Conservation (phyloP, 129 eudicot genomes). For the Deinandra increscens region DNA sequence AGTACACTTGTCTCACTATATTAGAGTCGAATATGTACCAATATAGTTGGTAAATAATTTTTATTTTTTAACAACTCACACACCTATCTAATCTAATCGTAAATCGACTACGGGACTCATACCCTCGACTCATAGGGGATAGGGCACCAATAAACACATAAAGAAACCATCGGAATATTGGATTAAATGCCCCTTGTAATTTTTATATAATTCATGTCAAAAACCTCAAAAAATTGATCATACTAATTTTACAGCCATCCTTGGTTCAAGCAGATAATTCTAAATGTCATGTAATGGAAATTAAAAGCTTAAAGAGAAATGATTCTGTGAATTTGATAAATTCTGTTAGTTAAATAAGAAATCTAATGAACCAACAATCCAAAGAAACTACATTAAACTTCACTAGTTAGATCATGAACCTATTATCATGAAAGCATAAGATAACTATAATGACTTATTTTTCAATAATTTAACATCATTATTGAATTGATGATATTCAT, state of each 20-base stretch:
- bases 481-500: neutral
- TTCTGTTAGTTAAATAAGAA: neutral
- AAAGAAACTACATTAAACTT: slow-evolving; percentile 9
- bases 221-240: neutral
- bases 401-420: neutral
- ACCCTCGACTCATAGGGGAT: too few relatives aligned
- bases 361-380: neutral
- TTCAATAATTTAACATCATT: slow-evolving; percentile 5
- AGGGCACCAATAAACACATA: too few relatives aligned
- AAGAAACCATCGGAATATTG: too few relatives aligned
- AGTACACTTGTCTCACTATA: too few relatives aligned
- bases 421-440: slow-evolving; percentile 6
- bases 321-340: neutral
- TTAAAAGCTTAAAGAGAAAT: neutral
- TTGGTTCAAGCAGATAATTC: neutral
- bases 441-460: neutral
- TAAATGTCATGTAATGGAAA: neutral
- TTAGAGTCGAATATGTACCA: neutral
- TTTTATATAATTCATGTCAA: slow-evolving; percentile 5
- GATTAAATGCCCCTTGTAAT: too few relatives aligned
- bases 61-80: neutral
- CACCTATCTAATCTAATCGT: too few relatives aligned
- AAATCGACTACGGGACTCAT: too few relatives aligned
- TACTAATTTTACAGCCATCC: neutral
- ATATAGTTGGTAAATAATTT: neutral